Conservation (phyloP, 805 yeast species). For the Saccharomycopsis sp. region DNA sequence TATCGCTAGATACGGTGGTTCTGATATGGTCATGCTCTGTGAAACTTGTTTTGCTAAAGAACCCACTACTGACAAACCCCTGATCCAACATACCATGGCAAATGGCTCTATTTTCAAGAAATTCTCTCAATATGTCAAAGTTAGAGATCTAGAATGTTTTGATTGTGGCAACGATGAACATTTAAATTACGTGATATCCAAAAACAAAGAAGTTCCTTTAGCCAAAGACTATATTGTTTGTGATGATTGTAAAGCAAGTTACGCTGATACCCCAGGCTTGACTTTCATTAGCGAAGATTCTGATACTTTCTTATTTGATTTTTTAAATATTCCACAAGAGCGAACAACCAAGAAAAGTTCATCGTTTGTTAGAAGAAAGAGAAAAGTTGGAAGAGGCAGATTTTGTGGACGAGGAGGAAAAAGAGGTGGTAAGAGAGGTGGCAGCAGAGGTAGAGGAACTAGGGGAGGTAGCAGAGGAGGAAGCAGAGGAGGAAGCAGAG, state of each 20-base stretch:
- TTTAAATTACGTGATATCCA: constrained; percentile 27
- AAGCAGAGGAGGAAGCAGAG: constrained; percentile 3
- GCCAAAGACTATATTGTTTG: constrained; percentile 29
- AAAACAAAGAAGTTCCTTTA: neutral
- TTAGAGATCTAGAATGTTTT: constrained; percentile 40
- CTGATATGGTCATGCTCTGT: constrained; percentile 43
- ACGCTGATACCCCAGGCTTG: constrained; percentile 13
- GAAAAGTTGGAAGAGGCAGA: constrained; percentile 29
- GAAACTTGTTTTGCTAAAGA: constrained; percentile 33
- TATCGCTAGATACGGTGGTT: constrained; percentile 42
- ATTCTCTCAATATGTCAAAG: constrained; percentile 36
- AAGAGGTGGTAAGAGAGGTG: constrained; percentile 8
- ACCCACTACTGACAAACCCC: constrained; percentile 29
- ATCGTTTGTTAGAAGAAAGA: constrained; percentile 27
- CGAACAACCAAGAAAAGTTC: constrained; percentile 22
- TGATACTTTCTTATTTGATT: constrained; percentile 35
- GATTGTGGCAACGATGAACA: constrained; percentile 33
- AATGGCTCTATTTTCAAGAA: constrained; percentile 47
- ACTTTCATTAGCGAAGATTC: constrained; percentile 35
- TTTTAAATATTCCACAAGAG: constrained; percentile 38
- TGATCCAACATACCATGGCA: constrained; percentile 38
- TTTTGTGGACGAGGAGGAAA: too few species aligned
- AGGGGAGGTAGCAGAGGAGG: constrained; percentile 10
- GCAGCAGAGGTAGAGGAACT: constrained; percentile 14
- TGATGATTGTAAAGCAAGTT: constrained; percentile 29